Percentiles rank a stretch among this genome's conserved stretches.
These are phyloP conservation scores for Diospyros kaki DNA, from an alignment of 148 eudicot genomes.

Conservation along the genomic window DNA sequence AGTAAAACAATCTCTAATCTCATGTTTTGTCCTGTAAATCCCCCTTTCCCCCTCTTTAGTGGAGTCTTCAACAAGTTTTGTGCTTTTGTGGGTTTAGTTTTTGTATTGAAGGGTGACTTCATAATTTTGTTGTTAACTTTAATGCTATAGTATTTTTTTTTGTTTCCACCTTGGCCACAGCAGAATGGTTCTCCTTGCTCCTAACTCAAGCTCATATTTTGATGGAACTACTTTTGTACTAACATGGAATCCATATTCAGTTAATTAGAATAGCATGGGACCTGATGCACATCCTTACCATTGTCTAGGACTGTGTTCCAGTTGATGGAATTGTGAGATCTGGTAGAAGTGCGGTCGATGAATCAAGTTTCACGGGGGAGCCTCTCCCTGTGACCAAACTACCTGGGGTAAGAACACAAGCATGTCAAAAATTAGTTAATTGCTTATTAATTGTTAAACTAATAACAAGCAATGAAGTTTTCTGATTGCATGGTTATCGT, in stretches of 20 bases:
- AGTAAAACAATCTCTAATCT: conserved; percentile 26
- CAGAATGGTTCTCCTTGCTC: conserved; percentile 1
- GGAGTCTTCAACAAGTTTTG: neutral
- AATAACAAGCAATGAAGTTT: neutral
- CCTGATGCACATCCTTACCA: conserved; percentile 11
- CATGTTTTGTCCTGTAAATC: neutral
- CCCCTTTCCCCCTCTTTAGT: neutral
- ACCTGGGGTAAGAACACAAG: conserved; percentile 55
- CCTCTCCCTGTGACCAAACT: conserved; percentile 89
- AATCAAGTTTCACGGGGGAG: conserved; percentile 96
- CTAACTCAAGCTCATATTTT: neutral
- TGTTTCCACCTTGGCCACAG: neutral
- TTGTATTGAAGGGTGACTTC: conserved; percentile 8
- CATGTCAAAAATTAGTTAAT: neutral
- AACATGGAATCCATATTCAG: neutral
- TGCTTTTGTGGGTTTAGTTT: neutral
- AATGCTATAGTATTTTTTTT: neutral
- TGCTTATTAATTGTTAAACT: neutral
- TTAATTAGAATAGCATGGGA: neutral
- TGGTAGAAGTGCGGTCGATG: conserved; percentile 96
- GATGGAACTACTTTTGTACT: neutral
- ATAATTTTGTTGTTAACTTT: conserved; percentile 4
- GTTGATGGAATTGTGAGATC: conserved; percentile 91
- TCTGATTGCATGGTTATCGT: neutral
- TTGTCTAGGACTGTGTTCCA: conserved; percentile 85